Base-by-base conservation (phyloP, 1,284 basidiomycete genomes). In the Ceratobasidium sp. region DNA sequence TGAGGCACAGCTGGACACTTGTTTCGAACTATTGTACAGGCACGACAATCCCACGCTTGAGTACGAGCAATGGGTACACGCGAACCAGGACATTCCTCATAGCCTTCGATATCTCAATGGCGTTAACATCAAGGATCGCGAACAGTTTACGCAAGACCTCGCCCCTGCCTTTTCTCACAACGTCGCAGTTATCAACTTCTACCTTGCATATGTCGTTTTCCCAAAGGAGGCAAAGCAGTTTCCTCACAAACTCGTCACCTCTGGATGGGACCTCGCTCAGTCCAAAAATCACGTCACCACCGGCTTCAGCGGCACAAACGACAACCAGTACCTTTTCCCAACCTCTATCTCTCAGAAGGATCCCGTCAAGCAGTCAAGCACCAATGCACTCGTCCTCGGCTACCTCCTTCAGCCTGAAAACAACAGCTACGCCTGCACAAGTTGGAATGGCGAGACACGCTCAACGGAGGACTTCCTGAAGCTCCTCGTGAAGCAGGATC, bases 221-320 rank as follows among this genome's bases (percentile, higher is more conserved):
- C 87, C 87, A 0, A 85, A 82, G 62, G 82, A 84, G 56, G 87
- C 86, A 0, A 86, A 86, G 73, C 84, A 87, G 57, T 89, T 89
- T 73, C 83, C 82, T 0, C 75, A 79, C 2, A 89, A 87, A 74
- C 76, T 89, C 0, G 79, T 84, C 2, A 85, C 87, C 7, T 87
- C 86, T 9, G 84, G 84, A 0, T 89, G 88, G 88, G 88, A 89
- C 80, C 79, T 89, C 48, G 87, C 85, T 0, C 84, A 85, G 73
- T 72, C 71, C 6, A 84, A 80, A 64, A 63, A 57, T 0, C 80
- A 83, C 45, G 31, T 83, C 11, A 85, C 81, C 3, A 89, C 87
- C 3, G 88, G 88, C 0, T 89, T 89, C 77, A 89, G 87, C 56
- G 88, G 88, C 8, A 89, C 88, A 0, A 89, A 89, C 60, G 88